Percentiles rank a stretch among this genome's conserved stretches.
Evolutionary conservation across 148 eudicot species (phyloP).

Genomic region (Arctostaphylos glauca): DNA sequence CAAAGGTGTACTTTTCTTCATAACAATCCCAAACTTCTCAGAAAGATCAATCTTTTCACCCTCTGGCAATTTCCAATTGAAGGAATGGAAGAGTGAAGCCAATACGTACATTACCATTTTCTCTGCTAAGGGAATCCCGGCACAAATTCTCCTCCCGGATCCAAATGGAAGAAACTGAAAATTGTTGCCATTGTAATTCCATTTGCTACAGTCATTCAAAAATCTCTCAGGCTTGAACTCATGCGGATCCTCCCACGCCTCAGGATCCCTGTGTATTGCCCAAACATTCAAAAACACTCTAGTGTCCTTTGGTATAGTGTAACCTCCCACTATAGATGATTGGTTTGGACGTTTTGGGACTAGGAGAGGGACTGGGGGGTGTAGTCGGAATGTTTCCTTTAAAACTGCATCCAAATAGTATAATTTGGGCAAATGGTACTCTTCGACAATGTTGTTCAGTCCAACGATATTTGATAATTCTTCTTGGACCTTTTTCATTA

Average conservation of each 20-base stretch:
- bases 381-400: slow-evolving; percentile 41
- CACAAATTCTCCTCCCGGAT: slow-evolving; percentile 47
- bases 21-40: slow-evolving; percentile 34
- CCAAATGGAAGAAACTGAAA: slow-evolving; percentile 44
- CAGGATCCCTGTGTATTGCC: slow-evolving; percentile 34
- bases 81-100: slow-evolving; percentile 39
- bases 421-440: slow-evolving; percentile 26
- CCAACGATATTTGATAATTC: slow-evolving; percentile 33
- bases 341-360: slow-evolving; percentile 27
- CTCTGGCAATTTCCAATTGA: slow-evolving; percentile 32
- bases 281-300: slow-evolving; percentile 24
- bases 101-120: slow-evolving; percentile 25
- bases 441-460: slow-evolving; percentile 27
- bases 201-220: not conserved
- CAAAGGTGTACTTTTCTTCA: slow-evolving; percentile 31
- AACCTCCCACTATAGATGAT: slow-evolving; percentile 25
- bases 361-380: slow-evolving; percentile 29
- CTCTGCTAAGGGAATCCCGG: slow-evolving; percentile 35
- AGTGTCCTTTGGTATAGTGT: slow-evolving; percentile 25
- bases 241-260: slow-evolving; percentile 12
- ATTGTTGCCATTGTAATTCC: slow-evolving; percentile 33
- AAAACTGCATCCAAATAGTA: slow-evolving; percentile 37
- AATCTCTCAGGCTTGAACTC: slow-evolving; percentile 34
- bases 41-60: slow-evolving; percentile 30
- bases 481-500: slow-evolving; percentile 26